Percentiles rank a stretch among this genome's conserved stretches.
These are phyloP conservation scores for Picochlorum sp. DNA, from an alignment of 139 green algal species.

Conservation along the genomic window DNA sequence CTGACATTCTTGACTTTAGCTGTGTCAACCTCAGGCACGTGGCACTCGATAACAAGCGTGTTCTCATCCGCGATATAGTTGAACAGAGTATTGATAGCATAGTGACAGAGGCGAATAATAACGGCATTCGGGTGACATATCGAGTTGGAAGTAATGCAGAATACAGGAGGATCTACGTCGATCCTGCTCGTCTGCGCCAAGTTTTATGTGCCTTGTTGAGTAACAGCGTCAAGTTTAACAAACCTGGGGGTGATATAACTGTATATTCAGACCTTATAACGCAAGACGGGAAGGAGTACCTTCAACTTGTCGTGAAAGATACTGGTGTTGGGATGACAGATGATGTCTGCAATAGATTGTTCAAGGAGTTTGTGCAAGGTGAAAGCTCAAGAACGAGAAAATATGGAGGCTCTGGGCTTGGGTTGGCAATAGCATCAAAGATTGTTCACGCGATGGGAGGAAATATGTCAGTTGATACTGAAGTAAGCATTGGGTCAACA, in stretches of 20 bases:
- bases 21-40: conserved; percentile 16
- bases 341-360: conserved; percentile 25
- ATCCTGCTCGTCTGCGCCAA: conserved; percentile 45
- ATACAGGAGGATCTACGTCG: not conserved
- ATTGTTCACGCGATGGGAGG: conserved; percentile 54
- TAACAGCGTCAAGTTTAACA: conserved; percentile 75
- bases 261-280: conserved; percentile 13
- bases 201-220: conserved; percentile 51
- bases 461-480: conserved; percentile 41
- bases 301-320: conserved; percentile 54
- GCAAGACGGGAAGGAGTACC: not conserved
- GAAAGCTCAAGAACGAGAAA: conserved; percentile 32
- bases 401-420: conserved; percentile 53
- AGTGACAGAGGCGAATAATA: conserved; percentile 18
- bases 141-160: not conserved
- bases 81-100: conserved; percentile 30
- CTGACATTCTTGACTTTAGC: conserved; percentile 50
- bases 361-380: conserved; percentile 28
- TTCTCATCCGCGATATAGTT: conserved; percentile 18
- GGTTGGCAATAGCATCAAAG: conserved; percentile 44
- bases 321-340: conserved; percentile 54
- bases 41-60: conserved; percentile 16
- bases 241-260: conserved; percentile 40
- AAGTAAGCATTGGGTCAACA: conserved; percentile 35
- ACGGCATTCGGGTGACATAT: conserved; percentile 36